Conservation (phyloP, 495 filamentous ascomycete species). For the Aspergillus nanangensis region DNA sequence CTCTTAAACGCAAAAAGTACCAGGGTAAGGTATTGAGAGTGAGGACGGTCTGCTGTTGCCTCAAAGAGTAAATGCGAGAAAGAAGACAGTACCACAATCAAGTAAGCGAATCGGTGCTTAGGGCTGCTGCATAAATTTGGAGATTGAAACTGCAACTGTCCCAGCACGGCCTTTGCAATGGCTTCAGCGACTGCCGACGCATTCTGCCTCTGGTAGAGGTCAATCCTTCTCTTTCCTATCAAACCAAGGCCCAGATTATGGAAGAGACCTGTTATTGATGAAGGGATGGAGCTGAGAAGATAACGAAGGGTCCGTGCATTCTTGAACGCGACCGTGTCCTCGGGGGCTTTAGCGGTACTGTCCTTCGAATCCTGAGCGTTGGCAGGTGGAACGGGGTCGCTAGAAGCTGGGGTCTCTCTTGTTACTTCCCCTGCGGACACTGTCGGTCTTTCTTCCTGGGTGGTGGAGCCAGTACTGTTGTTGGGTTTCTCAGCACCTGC, state of each 20-base stretch:
- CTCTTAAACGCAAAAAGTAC: conserved; percentile 85
- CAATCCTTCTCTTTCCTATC: conserved; percentile 63
- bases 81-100: conserved; percentile 72
- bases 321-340: conserved; percentile 57
- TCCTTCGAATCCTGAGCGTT: conserved; percentile 34
- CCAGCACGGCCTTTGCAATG: conserved; percentile 65
- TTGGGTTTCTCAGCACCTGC: conserved; percentile 41
- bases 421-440: conserved; percentile 12
- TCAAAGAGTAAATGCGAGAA: conserved; percentile 78
- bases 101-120: conserved; percentile 64
- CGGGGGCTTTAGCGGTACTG: conserved; percentile 33
- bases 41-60: conserved; percentile 52
- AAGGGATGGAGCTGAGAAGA: conserved; percentile 69
- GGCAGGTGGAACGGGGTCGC: conserved; percentile 17
- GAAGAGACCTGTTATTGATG: conserved; percentile 69
- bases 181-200: conserved; percentile 68
- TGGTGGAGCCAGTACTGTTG: conserved; percentile 26
- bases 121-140: conserved; percentile 36
- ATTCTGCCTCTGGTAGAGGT: conserved; percentile 62
- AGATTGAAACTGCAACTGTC: conserved; percentile 53
- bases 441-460: conserved; percentile 10
- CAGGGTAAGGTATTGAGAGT: conserved; percentile 67
- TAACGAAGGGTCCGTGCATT: conserved; percentile 74
- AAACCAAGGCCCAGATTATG: conserved; percentile 77
- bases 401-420: conserved; percentile 14